Percentiles rank a stretch among this genome's conserved stretches.
These are phyloP conservation scores for Malassezia nana DNA, from an alignment of 1,284 basidiomycete species.

Conservation along the genomic window DNA sequence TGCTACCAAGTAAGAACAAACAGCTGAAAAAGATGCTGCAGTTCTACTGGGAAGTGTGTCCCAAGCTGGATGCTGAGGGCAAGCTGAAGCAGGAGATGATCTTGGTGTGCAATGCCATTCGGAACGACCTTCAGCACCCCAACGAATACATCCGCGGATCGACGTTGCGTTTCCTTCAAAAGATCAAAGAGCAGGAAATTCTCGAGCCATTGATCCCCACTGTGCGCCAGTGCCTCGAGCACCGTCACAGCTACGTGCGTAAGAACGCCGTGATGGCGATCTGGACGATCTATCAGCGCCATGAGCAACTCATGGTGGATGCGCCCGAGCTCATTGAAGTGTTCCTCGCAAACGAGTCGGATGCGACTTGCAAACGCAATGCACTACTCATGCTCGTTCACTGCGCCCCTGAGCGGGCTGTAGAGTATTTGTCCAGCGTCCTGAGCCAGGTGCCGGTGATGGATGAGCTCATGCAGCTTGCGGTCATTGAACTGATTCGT, in stretches of 20 bases:
- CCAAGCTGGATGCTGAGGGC: constrained; percentile 91
- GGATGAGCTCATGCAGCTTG: constrained; percentile 92
- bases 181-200: constrained; percentile 85
- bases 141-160: constrained; percentile 99
- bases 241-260: constrained; percentile 93
- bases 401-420: constrained; percentile 77
- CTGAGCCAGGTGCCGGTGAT: constrained; percentile 73
- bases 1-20: constrained; percentile 89
- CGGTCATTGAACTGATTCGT: constrained; percentile 86
- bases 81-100: constrained; percentile 99
- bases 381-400: constrained; percentile 89
- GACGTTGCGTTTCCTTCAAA: constrained; percentile 90
- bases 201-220: constrained; percentile 92
- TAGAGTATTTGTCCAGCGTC: constrained; percentile 76
- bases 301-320: constrained; percentile 84
- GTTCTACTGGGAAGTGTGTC: constrained; percentile 99
- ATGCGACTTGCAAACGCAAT: constrained; percentile 93
- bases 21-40: constrained; percentile 92
- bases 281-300: constrained; percentile 75
- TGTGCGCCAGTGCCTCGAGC: constrained; percentile 86
- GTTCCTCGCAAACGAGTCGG: constrained; percentile 79
- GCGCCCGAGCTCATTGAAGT: constrained; percentile 93
- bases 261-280: constrained; percentile 98
- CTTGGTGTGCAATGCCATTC: constrained; percentile 92
- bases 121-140: constrained; percentile 97